Base-by-base conservation (phyloP, 768 basidiomycete species). In the Chalciporus pseudorubinellus region DNA sequence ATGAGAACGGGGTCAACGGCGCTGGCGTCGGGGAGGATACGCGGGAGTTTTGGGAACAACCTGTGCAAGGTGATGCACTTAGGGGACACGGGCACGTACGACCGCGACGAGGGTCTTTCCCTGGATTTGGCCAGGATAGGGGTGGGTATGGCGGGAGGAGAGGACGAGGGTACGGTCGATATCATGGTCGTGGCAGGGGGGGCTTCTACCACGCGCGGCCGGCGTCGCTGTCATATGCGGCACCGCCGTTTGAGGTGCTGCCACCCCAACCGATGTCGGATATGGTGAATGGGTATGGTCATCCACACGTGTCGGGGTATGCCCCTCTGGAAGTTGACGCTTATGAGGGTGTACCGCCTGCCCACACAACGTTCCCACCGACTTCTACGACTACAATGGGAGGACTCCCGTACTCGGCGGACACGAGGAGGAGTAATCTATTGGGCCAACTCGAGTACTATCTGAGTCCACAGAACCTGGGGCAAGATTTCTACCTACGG, bases 361-460 rank as follows among this genome's bases (percentile, higher is more conserved):
- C 56, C 33, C 51, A 6, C 41, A 44, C 64, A 38, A 51, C 58
- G 3, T 65, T 74, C 18, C 79, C 84, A 4, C 40, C 50, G 11
- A 48, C 75, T 40, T 70, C 79, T 2, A 63, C 64, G n/a, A n/a
- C 16, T 2, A n/a, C 34, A 3, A 34, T 34, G 14, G 14, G 33
- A 16, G 33, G 33, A 14, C 46, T 82, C 13, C 59, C 76, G 5
- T 84, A 81, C 71, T 77, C 82, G 2, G 64, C 89, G 12, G 91
- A 94, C 61, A 70, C 80, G 20, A 82, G 79, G 44, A 69, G 83
- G 44, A 86, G 77, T 60, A 83, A 80, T 64, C 73, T 95, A 22
- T 78, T 95, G 39, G 85, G 82, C 1, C 89, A 95, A 68, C 71
- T 95, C 46, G 95, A 95, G 70, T 97, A 92, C 68, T 98, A 95